Base-by-base conservation (phyloP, 1,139 yeast genomes). In the Blastobotrys petasosporus region DNA sequence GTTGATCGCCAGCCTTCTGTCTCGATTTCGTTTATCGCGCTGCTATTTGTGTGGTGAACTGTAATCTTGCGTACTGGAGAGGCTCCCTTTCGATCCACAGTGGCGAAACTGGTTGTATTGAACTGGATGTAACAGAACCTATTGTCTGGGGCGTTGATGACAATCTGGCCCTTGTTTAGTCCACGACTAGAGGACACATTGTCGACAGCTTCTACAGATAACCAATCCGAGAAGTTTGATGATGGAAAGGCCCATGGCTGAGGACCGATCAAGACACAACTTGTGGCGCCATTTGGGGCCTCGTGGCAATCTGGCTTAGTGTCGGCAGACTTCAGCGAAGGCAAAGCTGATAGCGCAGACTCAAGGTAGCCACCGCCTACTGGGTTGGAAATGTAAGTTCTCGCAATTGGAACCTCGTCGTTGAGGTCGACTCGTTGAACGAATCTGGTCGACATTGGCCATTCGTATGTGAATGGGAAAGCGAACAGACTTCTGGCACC, bases 391-490 rank as follows among this genome's bases (percentile, higher is more conserved):
- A 37, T n/a, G 10, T 37, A 8, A 3, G 37, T 41, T 5, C 20
- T 63, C 50, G 28, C 62, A 17, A 46, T 59, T 1, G 45, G 40
- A 11, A 31, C 20, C 32, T 11, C 50, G 5, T 39, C 42, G 39
- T 62, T 64, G 48, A 80, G 64, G 53, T 80, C 73, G 44, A 81
- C 68, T 1, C 68, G 64, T 61, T 87, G 88, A 31, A 79, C 63
- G 56, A 83, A 82, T 53, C 90, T 70, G 45, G 85, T 69, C 59
- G 85, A 86, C 62, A 85, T 65, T 8, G 95, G 95, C 34, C 77
- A 72, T 2, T 64, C 61, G 34, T 70, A 68, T 30, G 79, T 75
- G 59, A 82, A 84, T 9, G 95, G 82, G 9, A 67, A 64, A 20
- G 68, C 60, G 12, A 66, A 53, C 9, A 71, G 55, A 2, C 79